Conservation (phyloP, 163 green algal genomes). For the Chloromonas sp. region DNA sequence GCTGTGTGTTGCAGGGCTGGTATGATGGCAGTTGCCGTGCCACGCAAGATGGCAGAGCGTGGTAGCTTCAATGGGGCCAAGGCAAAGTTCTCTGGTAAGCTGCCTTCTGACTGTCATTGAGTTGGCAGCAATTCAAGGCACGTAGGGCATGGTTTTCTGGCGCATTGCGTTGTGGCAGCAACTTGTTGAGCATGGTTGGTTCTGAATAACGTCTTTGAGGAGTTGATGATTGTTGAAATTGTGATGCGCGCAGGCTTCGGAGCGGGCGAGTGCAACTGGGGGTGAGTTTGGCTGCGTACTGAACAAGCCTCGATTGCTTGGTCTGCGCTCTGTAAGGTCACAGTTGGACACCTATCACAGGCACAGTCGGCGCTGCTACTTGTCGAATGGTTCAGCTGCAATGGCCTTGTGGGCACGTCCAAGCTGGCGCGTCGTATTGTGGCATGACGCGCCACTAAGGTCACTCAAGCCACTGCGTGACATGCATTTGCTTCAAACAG, state of each 20-base stretch:
- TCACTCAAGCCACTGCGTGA: no score
- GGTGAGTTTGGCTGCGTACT: neutral
- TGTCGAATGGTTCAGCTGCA: no score
- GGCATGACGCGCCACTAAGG: no score
- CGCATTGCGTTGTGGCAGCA: neutral
- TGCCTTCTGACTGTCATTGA: neutral
- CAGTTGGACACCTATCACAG: no score
- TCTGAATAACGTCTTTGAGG: neutral
- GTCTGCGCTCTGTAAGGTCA: no score
- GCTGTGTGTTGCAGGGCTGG: neutral
- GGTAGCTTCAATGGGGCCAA: neutral
- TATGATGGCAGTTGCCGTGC: slow-evolving; percentile 3
- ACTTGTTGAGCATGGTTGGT: no score
- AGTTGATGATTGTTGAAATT: neutral
- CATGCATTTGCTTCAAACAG: no score
- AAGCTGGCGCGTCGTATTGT: no score
- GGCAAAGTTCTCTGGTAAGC: slow-evolving; percentile 4
- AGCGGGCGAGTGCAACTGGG: neutral
- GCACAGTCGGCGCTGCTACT: no score
- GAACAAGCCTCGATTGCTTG: no score
- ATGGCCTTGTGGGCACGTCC: no score
- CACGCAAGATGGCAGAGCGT: neutral
- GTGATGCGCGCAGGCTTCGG: slow-evolving; percentile 1
- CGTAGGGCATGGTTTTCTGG: neutral
- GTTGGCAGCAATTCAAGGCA: neutral